Percentiles rank a stretch among this genome's conserved stretches.
Conservation (phyloP, 192 early-diverging fungal genomes). For the Backusella morwellensis region DNA sequence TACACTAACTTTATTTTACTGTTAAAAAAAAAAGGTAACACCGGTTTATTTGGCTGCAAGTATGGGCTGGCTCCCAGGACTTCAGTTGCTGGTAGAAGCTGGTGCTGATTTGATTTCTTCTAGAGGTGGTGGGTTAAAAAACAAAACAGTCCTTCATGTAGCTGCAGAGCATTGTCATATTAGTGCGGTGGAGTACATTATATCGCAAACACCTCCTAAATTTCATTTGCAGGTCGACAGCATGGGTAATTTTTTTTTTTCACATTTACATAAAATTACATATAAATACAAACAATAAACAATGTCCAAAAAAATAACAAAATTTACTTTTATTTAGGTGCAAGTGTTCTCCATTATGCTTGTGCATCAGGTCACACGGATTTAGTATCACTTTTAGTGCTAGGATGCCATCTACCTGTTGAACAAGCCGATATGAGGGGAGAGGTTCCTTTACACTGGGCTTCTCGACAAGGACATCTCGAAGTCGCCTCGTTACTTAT, state of each 20-base stretch:
- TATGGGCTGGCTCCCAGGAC: slow-evolving; percentile 32
- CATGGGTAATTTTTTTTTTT: slow-evolving; percentile 11
- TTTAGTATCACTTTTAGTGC: slow-evolving; percentile 20
- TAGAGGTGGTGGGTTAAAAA: slow-evolving; percentile 25
- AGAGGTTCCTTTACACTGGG: slow-evolving; percentile 37
- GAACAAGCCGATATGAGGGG: slow-evolving; percentile 24
- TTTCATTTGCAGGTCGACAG: slow-evolving; percentile 14
- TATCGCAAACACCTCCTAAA: slow-evolving; percentile 12
- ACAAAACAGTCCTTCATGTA: slow-evolving; percentile 32
- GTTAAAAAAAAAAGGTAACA: slow-evolving; percentile 7
- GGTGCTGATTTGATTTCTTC: slow-evolving; percentile 23
- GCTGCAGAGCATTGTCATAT: slow-evolving; percentile 29
- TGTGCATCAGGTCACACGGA: slow-evolving; percentile 28
- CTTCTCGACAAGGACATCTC: slow-evolving; percentile 29
- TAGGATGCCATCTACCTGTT: slow-evolving; percentile 16
- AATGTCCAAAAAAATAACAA: not conserved
- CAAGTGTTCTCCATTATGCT: slow-evolving; percentile 34
- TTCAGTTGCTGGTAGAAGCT: slow-evolving; percentile 32
- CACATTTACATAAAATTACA: not conserved
- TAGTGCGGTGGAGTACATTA: slow-evolving; percentile 21
- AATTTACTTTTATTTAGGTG: slow-evolving; percentile 20
- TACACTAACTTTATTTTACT: not conserved
- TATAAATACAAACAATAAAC: not conserved
- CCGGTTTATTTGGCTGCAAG: slow-evolving; percentile 35
- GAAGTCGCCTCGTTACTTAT: slow-evolving; percentile 25